These are phyloP conservation scores for Luzula sylvatica DNA, from an alignment of 176 grass and related monocot species.

Conservation along the genomic window DNA sequence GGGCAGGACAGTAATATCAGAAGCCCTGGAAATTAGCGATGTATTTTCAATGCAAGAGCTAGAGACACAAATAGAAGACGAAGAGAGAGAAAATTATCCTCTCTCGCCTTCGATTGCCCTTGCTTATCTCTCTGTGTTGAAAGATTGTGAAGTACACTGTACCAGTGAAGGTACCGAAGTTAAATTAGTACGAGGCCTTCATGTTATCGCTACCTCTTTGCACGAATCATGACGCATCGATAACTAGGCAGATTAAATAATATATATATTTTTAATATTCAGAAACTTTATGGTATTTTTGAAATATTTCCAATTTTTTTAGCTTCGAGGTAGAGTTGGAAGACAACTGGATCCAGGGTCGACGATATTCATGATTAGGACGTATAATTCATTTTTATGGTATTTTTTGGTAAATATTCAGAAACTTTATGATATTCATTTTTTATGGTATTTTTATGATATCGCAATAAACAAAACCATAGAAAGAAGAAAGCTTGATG, in stretches of 20 bases:
- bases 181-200: constrained; percentile 85
- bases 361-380: constrained; percentile 96
- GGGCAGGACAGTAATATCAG: constrained; percentile 49
- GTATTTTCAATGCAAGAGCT: constrained; percentile 53
- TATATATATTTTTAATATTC: no score
- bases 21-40: constrained; percentile 75
- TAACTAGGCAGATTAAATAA: constrained; percentile 92
- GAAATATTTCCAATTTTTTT: background rate
- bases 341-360: constrained; percentile 98
- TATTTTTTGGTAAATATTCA: no score
- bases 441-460: no score
- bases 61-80: constrained; percentile 36
- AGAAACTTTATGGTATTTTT: no score
- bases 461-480: no score
- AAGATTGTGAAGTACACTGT: constrained; percentile 80
- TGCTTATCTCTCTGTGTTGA: constrained; percentile 65
- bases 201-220: constrained; percentile 93
- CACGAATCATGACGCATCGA: constrained; percentile 86
- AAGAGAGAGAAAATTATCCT: constrained; percentile 51
- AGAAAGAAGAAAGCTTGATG: no score
- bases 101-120: constrained; percentile 58
- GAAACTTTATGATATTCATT: no score
- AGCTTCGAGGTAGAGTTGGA: constrained; percentile 88
- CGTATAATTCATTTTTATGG: no score
- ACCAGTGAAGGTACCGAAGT: constrained; percentile 66